Evolutionary conservation across 192 early-diverging fungal genomes (phyloP).

Genomic region (Gonapodya prolifera): DNA sequence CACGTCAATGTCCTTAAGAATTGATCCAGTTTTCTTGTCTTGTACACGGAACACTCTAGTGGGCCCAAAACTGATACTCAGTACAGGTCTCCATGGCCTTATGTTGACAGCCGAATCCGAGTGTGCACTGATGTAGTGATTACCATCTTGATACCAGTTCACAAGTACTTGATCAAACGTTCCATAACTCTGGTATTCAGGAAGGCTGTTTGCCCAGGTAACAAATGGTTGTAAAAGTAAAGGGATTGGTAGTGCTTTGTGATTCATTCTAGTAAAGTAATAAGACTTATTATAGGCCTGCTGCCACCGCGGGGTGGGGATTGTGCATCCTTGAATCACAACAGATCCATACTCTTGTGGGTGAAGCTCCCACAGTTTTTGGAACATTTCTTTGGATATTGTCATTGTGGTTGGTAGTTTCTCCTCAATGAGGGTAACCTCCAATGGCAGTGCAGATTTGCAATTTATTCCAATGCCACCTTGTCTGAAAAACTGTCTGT

Average conservation of each 20-base stretch:
- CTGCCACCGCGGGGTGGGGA: background rate
- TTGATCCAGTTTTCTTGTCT: background rate
- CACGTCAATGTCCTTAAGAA: background rate
- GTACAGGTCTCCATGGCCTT: background rate
- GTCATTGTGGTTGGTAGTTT: too few species aligned
- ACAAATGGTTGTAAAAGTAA: background rate
- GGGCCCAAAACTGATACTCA: background rate
- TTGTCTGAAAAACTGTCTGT: too few species aligned
- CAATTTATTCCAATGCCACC: too few species aligned
- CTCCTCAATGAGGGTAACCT: too few species aligned
- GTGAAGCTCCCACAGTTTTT: background rate
- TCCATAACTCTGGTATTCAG: background rate
- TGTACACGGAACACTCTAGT: background rate
- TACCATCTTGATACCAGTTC: background rate
- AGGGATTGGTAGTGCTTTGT: background rate
- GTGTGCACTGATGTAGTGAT: background rate
- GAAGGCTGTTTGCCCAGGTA: background rate
- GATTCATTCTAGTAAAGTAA: background rate
- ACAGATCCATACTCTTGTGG: background rate
- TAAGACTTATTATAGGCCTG: background rate
- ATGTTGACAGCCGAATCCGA: background rate
- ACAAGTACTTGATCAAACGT: background rate
- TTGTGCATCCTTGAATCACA: background rate
- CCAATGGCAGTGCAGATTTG: too few species aligned
- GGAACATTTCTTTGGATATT: background rate